Percentiles rank a stretch among this genome's conserved stretches.
phyloP scores from a whole-genome alignment of 176 grass and related monocot genomes.

The Triticum dicoccoides region DNA sequence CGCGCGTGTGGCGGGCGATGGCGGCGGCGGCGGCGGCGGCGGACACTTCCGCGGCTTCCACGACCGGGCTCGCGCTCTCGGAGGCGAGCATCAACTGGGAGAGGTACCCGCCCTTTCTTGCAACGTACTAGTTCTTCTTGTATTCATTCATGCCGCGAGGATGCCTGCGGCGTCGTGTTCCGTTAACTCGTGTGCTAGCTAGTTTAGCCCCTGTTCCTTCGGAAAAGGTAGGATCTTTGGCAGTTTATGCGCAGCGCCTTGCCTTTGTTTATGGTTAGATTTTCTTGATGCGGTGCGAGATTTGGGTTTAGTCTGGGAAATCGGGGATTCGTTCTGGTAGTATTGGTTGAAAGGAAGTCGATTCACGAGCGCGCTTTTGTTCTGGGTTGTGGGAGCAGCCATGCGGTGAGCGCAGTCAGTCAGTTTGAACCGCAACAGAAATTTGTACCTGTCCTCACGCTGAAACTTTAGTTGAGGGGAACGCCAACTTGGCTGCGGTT shows the following conservation, averaged over 20 bases:
- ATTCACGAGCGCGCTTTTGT: background rate
- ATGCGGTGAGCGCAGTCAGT: background rate
- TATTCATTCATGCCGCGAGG: background rate
- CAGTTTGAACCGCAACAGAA: background rate
- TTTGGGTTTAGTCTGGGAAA: background rate
- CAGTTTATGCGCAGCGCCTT: background rate
- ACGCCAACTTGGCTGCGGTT: background rate
- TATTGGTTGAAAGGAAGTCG: background rate
- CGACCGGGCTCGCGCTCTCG: constrained; percentile 59
- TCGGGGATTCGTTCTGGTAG: background rate
- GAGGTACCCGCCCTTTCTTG: constrained; percentile 39
- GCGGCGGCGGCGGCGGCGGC: constrained; percentile 42
- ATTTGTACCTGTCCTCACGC: background rate
- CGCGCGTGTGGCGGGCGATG: background rate
- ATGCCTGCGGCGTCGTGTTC: background rate
- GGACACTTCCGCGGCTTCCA: constrained; percentile 47
- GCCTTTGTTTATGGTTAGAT: background rate
- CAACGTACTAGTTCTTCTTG: background rate
- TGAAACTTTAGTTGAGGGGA: background rate
- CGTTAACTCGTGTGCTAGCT: background rate
- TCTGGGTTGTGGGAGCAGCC: background rate
- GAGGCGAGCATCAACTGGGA: constrained; percentile 96
- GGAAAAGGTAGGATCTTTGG: too few species aligned
- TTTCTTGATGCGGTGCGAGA: background rate
- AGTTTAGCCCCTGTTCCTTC: too few species aligned